Base-by-base conservation (phyloP, 2,329 filamentous ascomycete species). In the Aureobasidium leucospermi region DNA sequence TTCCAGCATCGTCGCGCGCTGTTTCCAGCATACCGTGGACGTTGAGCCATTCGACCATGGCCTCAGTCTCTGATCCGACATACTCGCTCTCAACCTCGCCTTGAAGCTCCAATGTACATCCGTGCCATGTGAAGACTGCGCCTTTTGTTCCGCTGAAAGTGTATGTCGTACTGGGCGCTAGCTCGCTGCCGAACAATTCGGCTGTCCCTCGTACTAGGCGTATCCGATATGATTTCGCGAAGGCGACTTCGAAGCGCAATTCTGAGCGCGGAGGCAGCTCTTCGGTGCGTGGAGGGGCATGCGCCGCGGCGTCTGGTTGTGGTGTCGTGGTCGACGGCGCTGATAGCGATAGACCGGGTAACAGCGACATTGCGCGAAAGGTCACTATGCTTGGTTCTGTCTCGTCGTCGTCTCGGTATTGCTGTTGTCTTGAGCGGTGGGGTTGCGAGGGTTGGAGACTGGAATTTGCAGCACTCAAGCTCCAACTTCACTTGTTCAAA, bases 171-270 rank as follows among this genome's bases (percentile, higher is more conserved):
- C 87, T 88, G 9, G 84, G 81, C 10, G 91, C 91, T 45, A 99
- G 87, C 76, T 99, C 94, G 59, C 93, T 92, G 70, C 94, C 94
- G 71, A 97, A 96, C 69, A 96, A 85, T 74, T 99, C 94, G 51
- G 93, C 94, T 1, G 87, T 90, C 62, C 94, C 94, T 36, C 82
- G 84, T 59, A 90, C 75, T 29, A 97, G 79, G 77, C 91, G 74
- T 65, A 80, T 68, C 57, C 60, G 70, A 67, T 72, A 73, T 38
- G 63, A 56, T 52, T 67, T 68, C 15, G 61, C 62, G 60, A 72
- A 72, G 3, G 66, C 67, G 31, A 73, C 69, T 58, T 75, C 73
- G 66, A 75, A 74, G 29, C 73, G 69, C 66, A 72, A 74, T 70
- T 80, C 78, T 39, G 75, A 74, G 63, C 74, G 73, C n/a, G 77